These are phyloP conservation scores for Neurospora tetrasperma DNA, from an alignment of 495 filamentous ascomycete species.

Conservation along the genomic window DNA sequence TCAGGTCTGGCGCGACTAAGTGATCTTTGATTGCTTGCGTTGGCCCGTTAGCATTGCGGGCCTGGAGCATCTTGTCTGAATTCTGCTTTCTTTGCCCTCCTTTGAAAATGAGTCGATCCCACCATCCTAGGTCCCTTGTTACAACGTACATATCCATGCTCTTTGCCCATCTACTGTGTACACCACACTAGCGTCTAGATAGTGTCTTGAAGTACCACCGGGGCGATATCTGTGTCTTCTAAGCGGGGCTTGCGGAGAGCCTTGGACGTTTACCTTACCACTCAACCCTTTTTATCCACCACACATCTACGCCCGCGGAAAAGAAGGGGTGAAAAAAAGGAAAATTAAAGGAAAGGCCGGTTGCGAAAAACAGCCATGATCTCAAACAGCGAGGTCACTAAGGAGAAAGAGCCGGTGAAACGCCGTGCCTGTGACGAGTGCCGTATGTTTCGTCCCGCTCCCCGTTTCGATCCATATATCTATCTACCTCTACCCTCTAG, in stretches of 20 bases:
- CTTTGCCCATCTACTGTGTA: not conserved
- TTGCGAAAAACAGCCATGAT: not conserved
- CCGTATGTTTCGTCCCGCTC: slow-evolving; percentile 33
- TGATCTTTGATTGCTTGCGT: not conserved
- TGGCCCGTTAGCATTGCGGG: not conserved
- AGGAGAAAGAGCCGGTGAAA: slow-evolving; percentile 18
- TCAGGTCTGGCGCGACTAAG: not conserved
- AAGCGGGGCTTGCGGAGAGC: not conserved
- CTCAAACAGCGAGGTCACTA: not conserved
- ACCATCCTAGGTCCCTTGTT: not conserved
- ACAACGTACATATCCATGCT: not conserved
- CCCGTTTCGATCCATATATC: not conserved
- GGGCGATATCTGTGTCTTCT: not conserved
- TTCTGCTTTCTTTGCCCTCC: not conserved
- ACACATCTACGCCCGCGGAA: not conserved
- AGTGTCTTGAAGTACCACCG: not conserved
- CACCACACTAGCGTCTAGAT: not conserved
- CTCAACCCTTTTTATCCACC: not conserved
- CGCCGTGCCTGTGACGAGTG: slow-evolving; percentile 55
- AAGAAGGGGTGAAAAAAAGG: not conserved
- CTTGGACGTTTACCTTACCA: not conserved
- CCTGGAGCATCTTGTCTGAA: not conserved
- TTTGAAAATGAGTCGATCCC: not conserved
- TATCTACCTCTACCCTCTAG: not conserved
- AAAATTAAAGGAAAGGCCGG: not conserved